Evolutionary conservation across 257 asterid genomes (phyloP).

Genomic region (Jasminum sambac): DNA sequence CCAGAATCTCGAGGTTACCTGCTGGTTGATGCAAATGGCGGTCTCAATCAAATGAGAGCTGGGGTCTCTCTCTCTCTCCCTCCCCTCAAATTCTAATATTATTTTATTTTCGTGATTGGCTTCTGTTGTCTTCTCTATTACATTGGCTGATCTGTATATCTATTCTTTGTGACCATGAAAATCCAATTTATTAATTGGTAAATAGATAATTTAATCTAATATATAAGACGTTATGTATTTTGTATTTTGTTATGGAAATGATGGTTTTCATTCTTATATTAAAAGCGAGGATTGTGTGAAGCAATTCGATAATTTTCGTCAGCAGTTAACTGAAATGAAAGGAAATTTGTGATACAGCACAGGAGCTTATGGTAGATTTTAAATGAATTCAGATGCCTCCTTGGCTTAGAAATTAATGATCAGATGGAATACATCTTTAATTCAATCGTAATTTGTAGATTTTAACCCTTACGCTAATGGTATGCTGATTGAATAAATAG

Average conservation of each 20-base stretch:
- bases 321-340: background rate
- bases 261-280: background rate
- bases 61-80: slow-evolving; percentile 60
- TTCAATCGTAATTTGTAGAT: slow-evolving; percentile 12
- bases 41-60: slow-evolving; percentile 97
- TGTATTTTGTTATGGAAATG: background rate
- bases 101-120: slow-evolving; percentile 9
- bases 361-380: background rate
- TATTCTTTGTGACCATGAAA: background rate
- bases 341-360: background rate
- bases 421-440: background rate
- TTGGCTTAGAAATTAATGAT: background rate
- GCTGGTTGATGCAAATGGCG: slow-evolving; percentile 92
- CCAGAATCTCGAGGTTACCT: slow-evolving; percentile 80
- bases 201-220: background rate
- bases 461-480: background rate
- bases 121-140: slow-evolving; percentile 12
- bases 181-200: background rate
- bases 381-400: background rate
- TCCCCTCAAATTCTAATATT: background rate
- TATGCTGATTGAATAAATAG: background rate
- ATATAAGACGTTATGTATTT: background rate
- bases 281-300: background rate
- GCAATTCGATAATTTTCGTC: background rate
- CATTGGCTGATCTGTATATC: slow-evolving; percentile 1